These are phyloP conservation scores for Lenzites betulinus DNA, from an alignment of 768 basidiomycete species.

Conservation along the genomic window DNA sequence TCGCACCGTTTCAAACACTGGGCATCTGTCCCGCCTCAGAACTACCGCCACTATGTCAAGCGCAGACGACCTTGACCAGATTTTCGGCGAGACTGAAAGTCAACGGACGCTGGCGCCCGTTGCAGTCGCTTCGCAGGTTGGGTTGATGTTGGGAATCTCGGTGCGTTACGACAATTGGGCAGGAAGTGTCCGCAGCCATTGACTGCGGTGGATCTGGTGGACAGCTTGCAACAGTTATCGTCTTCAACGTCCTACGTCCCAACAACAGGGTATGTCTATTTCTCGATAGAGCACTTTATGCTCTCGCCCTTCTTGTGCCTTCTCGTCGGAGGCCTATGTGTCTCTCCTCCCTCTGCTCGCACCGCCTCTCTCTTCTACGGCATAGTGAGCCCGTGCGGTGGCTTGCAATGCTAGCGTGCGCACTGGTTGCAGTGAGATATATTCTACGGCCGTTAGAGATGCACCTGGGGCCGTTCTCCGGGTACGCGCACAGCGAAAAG, in stretches of 20 bases:
- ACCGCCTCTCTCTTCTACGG: too few relatives aligned
- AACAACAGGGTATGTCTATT: conserved; percentile 70
- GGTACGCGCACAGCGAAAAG: too few relatives aligned
- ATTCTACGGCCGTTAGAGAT: too few relatives aligned
- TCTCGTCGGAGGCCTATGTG: background rate
- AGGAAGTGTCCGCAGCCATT: background rate
- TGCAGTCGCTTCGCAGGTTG: conserved; percentile 78
- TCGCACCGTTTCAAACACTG: conserved; percentile 10
- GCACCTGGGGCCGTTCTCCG: too few relatives aligned
- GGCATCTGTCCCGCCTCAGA: background rate
- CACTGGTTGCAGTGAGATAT: too few relatives aligned
- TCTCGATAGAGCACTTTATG: background rate
- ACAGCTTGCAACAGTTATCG: conserved; percentile 65
- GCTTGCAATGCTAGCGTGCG: too few relatives aligned
- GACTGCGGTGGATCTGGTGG: conserved; percentile 13
- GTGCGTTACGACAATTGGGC: conserved; percentile 43
- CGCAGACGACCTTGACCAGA: conserved; percentile 24
- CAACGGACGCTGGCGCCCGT: conserved; percentile 74
- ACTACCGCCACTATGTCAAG: conserved; percentile 22
- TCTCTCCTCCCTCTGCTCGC: too few relatives aligned
- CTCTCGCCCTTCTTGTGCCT: background rate
- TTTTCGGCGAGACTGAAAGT: conserved; percentile 30
- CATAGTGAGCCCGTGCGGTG: too few relatives aligned
- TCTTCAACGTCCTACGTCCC: conserved; percentile 86
- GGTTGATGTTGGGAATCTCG: conserved; percentile 71